A percentile compares a stretch with the other conserved stretches of the same genome.
Evolutionary conservation across 768 basidiomycete species (phyloP).

Genomic region (Boletus rubescentipes): DNA sequence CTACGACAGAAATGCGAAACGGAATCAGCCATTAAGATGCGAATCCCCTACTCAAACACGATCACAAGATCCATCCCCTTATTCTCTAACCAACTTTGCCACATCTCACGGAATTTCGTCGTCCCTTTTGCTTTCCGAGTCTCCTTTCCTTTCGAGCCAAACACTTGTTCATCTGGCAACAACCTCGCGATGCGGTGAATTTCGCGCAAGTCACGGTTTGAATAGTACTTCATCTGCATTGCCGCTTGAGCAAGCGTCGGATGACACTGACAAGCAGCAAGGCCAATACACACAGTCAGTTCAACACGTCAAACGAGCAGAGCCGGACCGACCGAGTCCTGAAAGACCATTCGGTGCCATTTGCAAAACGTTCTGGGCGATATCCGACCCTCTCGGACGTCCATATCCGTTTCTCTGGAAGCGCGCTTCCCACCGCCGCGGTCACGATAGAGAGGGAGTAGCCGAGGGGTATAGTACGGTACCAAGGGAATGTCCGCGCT

Average conservation of each 20-base stretch:
- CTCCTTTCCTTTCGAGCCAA: constrained; percentile 15
- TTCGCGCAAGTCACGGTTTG: constrained; percentile 38
- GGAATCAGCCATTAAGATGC: neutral
- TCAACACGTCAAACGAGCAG: neutral
- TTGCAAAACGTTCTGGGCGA: constrained; percentile 40
- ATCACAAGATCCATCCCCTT: constrained; percentile 37
- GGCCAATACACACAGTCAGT: neutral
- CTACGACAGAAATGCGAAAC: neutral
- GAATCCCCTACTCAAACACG: constrained; percentile 29
- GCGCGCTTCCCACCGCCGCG: neutral
- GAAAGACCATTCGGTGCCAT: constrained; percentile 49
- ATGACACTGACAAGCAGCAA: constrained; percentile 26
- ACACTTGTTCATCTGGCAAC: constrained; percentile 37
- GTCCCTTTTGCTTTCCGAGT: constrained; percentile 13
- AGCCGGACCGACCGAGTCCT: constrained; percentile 35
- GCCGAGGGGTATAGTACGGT: constrained; percentile 35
- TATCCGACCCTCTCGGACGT: constrained; percentile 27
- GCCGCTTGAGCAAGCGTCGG: constrained; percentile 37
- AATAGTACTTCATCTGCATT: constrained; percentile 35
- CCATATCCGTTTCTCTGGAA: constrained; percentile 8
- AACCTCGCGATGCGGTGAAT: constrained; percentile 43
- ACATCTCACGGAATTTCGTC: constrained; percentile 35
- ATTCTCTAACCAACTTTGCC: constrained; percentile 39
- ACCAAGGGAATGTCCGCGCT: constrained; percentile 23
- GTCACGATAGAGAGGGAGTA: constrained; percentile 41